Percentiles rank a stretch among this genome's conserved stretches.
phyloP scores from a whole-genome alignment of 1,139 yeast species.

The Blastobotrys aristatus region DNA sequence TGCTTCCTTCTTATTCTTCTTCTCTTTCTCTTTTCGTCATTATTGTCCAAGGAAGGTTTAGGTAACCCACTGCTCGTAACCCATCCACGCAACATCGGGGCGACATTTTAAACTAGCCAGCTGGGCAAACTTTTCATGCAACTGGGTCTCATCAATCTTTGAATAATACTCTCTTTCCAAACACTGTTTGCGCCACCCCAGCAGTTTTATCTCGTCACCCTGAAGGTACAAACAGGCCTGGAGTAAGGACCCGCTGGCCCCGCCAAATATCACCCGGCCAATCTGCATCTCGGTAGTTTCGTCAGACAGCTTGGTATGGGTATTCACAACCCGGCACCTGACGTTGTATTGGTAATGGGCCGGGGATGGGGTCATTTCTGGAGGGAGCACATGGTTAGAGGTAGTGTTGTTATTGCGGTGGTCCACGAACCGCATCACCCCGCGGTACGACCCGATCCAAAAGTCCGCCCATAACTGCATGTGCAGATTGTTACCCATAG shows the following conservation, averaged over 20 bases:
- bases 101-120: neutral
- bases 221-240: neutral
- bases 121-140: neutral
- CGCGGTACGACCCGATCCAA: conserved; percentile 1
- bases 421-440: neutral
- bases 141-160: neutral
- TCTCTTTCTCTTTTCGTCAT: too few relatives aligned
- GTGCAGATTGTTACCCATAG: neutral
- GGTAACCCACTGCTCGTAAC: neutral
- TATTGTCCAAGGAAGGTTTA: too few relatives aligned
- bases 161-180: neutral
- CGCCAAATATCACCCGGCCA: conserved; percentile 1
- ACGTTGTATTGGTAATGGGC: neutral
- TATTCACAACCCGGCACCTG: neutral
- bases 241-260: neutral
- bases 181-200: neutral
- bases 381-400: neutral
- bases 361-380: neutral
- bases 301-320: neutral
- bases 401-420: neutral
- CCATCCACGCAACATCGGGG: conserved; percentile 4
- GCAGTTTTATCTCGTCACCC: neutral
- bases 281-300: neutral
- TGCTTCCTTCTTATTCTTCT: too few relatives aligned
- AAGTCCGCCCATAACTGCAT: conserved; percentile 9